phyloP scores from a whole-genome alignment of 108 stramenopile species.

The Parmales sp. region DNA sequence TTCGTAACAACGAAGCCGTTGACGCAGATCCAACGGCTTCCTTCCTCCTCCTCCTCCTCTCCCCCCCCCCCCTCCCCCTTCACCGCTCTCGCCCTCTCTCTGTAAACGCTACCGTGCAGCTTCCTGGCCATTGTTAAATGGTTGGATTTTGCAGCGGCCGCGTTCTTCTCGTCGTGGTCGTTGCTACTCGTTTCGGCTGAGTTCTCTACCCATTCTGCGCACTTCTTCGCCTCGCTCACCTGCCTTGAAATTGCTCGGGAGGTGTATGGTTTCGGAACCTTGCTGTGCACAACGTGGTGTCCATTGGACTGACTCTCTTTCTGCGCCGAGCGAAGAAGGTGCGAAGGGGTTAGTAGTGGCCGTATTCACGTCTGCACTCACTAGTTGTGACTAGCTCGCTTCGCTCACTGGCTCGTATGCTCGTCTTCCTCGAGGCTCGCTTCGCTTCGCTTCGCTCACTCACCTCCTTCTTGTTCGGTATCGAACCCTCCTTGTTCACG shows the following conservation, averaged over 20 bases:
- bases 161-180: no score
- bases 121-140: no score
- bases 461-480: not conserved
- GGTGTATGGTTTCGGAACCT: conserved; percentile 35
- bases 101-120: no score
- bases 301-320: conserved; percentile 15
- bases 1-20: conserved; percentile 63
- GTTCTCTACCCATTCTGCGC: conserved; percentile 17
- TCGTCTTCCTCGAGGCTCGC: no score
- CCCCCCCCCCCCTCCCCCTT: not conserved
- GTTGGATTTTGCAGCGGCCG: no score
- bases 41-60: not conserved
- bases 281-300: conserved; percentile 64
- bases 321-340: no score
- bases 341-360: no score
- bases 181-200: not conserved
- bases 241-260: conserved; percentile 26
- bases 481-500: not conserved
- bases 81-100: no score
- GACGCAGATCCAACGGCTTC: conserved; percentile 55
- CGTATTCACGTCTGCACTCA: no score
- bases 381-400: no score
- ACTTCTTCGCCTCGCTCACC: conserved; percentile 21
- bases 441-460: no score
- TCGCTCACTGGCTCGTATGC: no score